These are phyloP conservation scores for Myxozyma lipomycoides DNA, from an alignment of 805 yeast genomes.

Conservation along the genomic window DNA sequence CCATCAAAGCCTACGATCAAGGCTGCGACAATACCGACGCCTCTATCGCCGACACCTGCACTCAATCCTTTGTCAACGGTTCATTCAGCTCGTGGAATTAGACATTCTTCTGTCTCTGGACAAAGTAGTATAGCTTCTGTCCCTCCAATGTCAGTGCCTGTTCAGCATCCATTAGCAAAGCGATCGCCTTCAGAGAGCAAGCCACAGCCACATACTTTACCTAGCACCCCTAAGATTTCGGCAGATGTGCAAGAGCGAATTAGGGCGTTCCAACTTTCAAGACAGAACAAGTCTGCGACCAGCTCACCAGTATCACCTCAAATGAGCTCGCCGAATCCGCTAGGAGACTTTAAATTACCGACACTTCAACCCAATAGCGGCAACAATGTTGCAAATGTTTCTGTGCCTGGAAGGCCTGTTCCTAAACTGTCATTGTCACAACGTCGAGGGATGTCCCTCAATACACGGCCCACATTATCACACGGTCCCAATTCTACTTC, in stretches of 20 bases:
- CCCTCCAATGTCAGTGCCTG: not conserved
- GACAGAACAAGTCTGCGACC: conserved; percentile 48
- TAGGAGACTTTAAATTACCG: conserved; percentile 9
- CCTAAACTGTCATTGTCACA: conserved; percentile 37
- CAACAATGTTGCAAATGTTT: conserved; percentile 19
- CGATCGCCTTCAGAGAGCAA: not conserved
- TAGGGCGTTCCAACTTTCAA: conserved; percentile 79
- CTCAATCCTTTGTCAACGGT: conserved; percentile 21
- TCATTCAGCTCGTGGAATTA: conserved; percentile 26
- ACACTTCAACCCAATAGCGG: conserved; percentile 26
- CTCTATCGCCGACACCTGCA: not conserved
- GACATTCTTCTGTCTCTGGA: conserved; percentile 3
- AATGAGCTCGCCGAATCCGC: conserved; percentile 14
- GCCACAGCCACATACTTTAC: not conserved
- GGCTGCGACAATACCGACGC: no score
- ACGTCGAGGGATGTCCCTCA: conserved; percentile 38
- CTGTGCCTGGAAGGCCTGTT: conserved; percentile 26
- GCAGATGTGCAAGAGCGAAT: conserved; percentile 84
- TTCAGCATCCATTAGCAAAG: not conserved
- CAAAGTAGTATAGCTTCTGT: not conserved
- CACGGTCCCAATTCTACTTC: conserved; percentile 7
- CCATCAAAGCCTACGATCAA: no score
- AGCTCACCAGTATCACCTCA: conserved; percentile 32
- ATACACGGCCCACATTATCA: conserved; percentile 15
- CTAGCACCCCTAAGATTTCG: conserved; percentile 14